Evolutionary conservation across 2,329 filamentous ascomycete species (phyloP), one percentile per base, ranked within the genome.

Genomic region (Cadophora sp.): DNA sequence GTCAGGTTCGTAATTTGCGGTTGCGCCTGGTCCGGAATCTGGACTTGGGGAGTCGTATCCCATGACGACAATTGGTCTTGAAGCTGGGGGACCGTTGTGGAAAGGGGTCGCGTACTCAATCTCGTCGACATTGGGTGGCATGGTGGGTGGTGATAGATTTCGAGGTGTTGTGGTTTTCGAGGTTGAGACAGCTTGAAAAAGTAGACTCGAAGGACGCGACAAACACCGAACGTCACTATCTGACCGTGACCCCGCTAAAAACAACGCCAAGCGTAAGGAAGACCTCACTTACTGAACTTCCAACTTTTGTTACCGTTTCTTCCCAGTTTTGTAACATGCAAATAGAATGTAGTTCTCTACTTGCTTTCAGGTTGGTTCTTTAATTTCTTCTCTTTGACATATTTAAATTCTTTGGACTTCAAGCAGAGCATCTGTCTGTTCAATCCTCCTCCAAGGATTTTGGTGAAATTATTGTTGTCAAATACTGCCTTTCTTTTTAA

Each of bases 71-170:
- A 22, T 59, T 9, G 56, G 22, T 19, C 31, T 27, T 40, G 31
- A 24, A 59, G 56, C 34, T 43, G 56, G 56, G 26, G 43, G 6
- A 16, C 61, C 55, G 55, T 68, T 50, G 16, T 69, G 24, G 6
- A 43, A 53, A 26, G 46, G 37, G 27, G 48, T 16, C 16, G 27
- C 34, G 34, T n/a, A 62, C 22, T 69, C 43, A 40, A 59, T 58
- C 6, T 65, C 60, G 8, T 64, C 51, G n/a, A 60, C 27, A 63
- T 53, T 63, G 22, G 68, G 48, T 46, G 65, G 56, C 65, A 67
- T 67, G 16, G 58, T 43, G 34, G 65, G 58, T 37, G 26, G 29
- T 65, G 59, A 8, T 56, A 29, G 19, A 27, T 40, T 16, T 24
- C 11, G 56, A 19, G 34, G 9, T 40, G 43, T 22, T 48, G 12